phyloP scores from a whole-genome alignment of 2,329 filamentous ascomycete genomes.

The Trichophyton schoenleinii region DNA sequence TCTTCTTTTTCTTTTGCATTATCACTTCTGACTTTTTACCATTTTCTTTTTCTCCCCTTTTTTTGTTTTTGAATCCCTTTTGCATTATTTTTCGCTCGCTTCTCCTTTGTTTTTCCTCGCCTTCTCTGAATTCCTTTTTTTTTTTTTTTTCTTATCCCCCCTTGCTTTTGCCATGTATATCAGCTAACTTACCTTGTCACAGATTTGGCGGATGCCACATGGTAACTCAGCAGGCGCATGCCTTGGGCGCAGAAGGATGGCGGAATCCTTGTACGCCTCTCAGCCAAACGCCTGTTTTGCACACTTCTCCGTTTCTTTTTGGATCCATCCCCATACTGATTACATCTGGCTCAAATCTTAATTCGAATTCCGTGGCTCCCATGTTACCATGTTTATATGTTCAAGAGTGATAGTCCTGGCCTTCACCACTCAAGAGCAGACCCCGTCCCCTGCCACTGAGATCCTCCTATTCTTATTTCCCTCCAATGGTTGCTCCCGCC shows the following conservation, averaged over 20 bases:
- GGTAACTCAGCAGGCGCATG: not conserved
- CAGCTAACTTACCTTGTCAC: not conserved
- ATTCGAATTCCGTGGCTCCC: slow-evolving; percentile 4
- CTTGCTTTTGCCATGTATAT: not conserved
- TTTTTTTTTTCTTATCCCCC: not conserved
- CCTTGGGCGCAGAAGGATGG: slow-evolving; percentile 2
- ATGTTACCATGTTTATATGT: slow-evolving; percentile 2
- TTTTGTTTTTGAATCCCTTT: not conserved
- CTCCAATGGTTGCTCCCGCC: slow-evolving; percentile 1
- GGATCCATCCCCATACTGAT: slow-evolving; percentile 1
- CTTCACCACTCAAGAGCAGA: not conserved
- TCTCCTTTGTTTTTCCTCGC: not conserved
- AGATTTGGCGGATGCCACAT: slow-evolving; percentile 2
- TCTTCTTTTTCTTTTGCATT: slow-evolving; percentile 1
- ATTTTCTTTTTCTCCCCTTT: not conserved
- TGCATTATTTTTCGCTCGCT: not conserved
- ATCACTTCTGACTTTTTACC: not conserved
- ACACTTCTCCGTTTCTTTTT: not conserved
- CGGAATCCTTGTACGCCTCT: slow-evolving; percentile 2
- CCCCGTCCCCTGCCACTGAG: not conserved
- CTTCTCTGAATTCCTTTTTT: not conserved
- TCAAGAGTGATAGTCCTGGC: not conserved
- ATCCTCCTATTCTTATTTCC: slow-evolving; percentile 1
- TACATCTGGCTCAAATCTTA: slow-evolving; percentile 3
- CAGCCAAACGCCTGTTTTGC: slow-evolving; percentile 3